Evolutionary conservation across 352 stramenopile genomes (phyloP).

Genomic region (Pythium rhizo-oryzae): DNA sequence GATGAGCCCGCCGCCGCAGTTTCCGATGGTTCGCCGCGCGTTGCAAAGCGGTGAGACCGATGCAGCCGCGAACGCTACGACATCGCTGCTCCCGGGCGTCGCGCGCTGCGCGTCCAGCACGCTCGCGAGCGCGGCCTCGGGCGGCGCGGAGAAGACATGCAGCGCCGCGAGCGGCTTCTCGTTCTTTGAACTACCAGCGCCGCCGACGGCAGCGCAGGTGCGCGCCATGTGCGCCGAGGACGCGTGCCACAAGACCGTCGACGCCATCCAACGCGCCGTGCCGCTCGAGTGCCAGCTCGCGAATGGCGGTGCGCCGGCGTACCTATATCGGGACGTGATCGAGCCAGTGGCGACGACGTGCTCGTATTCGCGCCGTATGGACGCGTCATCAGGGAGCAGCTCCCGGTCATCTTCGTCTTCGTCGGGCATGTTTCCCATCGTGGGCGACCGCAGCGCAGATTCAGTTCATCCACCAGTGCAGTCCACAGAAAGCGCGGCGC

Average conservation of each 20-base stretch:
- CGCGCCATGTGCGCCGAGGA: not conserved
- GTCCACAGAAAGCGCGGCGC: not conserved
- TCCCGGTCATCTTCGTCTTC: not conserved
- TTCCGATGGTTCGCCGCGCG: not conserved
- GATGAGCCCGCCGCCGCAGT: not conserved
- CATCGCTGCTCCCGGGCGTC: not conserved
- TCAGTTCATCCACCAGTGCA: not conserved
- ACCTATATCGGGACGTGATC: constrained; percentile 6
- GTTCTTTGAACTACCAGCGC: constrained; percentile 5
- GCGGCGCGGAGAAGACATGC: not conserved
- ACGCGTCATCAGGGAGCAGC: not conserved
- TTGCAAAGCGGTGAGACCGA: not conserved
- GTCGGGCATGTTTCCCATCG: not conserved
- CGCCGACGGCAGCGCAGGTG: not conserved
- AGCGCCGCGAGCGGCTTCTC: not conserved
- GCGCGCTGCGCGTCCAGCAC: not conserved
- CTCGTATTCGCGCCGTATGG: not conserved
- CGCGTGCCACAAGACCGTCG: not conserved
- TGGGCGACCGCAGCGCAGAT: not conserved
- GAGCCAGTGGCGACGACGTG: not conserved
- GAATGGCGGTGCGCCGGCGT: not conserved
- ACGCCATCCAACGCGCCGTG: not conserved
- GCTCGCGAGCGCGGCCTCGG: not conserved
- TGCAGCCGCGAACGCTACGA: not conserved
- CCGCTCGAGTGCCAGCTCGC: constrained; percentile 10